Conservation (phyloP, 352 stramenopile genomes). For the Stramenopiles sp. region DNA sequence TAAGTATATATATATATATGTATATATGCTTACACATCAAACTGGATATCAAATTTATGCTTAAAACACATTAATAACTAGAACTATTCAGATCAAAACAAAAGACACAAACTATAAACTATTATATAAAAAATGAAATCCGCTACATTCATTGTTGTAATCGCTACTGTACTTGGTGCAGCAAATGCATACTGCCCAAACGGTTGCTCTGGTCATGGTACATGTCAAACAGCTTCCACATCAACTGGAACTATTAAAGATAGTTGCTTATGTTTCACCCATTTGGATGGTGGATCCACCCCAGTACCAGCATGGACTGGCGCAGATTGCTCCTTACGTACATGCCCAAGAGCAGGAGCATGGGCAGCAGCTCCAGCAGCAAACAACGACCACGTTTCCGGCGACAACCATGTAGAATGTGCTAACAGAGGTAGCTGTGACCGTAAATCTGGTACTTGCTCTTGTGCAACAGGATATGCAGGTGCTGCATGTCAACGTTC, state of each 20-base stretch:
- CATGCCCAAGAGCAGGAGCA: conserved; percentile 35
- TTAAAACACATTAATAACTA: too few relatives aligned
- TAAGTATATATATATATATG: too few relatives aligned
- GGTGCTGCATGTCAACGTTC: conserved; percentile 46
- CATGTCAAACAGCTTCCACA: neutral
- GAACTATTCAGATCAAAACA: too few relatives aligned
- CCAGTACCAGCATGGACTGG: conserved; percentile 31
- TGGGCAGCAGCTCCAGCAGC: conserved; percentile 38
- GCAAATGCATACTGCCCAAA: neutral
- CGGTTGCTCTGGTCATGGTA: neutral
- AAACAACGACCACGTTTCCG: conserved; percentile 40
- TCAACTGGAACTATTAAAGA: neutral
- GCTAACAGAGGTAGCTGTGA: conserved; percentile 53
- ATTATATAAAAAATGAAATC: neutral
- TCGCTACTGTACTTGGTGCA: neutral
- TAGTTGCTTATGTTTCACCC: neutral
- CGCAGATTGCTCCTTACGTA: conserved; percentile 44
- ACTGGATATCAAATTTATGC: too few relatives aligned
- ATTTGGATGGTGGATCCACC: neutral
- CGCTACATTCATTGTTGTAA: neutral
- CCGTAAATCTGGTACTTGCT: conserved; percentile 32
- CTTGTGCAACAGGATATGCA: conserved; percentile 42
- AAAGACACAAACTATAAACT: too few relatives aligned
- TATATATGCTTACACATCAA: too few relatives aligned
- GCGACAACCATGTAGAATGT: conserved; percentile 43